These are phyloP conservation scores for Exophiala bonariae DNA, from an alignment of 2,329 filamentous ascomycete genomes.

Conservation along the genomic window DNA sequence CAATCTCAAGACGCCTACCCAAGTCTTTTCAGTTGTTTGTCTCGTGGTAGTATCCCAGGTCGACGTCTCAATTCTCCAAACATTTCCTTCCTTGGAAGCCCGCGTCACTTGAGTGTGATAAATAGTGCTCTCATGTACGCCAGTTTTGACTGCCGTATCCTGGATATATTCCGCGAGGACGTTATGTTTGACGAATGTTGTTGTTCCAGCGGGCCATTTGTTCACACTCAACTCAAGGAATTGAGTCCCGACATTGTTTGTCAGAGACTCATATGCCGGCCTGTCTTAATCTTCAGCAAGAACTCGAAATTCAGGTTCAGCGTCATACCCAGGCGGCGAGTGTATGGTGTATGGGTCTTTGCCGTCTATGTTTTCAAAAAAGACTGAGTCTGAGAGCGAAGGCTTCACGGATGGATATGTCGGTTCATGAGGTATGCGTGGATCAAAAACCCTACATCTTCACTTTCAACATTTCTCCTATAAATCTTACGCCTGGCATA, in stretches of 20 bases:
- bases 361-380: slow-evolving; percentile 1
- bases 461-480: not conserved
- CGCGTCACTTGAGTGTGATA: slow-evolving; percentile 61
- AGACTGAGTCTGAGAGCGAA: slow-evolving; percentile 31
- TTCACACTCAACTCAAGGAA: slow-evolving; percentile 51
- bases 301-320: not conserved
- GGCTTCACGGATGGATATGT: slow-evolving; percentile 43
- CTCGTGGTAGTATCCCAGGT: slow-evolving; percentile 35
- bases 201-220: slow-evolving; percentile 59
- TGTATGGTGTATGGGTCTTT: slow-evolving; percentile 5
- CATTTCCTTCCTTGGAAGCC: slow-evolving; percentile 42
- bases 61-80: slow-evolving; percentile 55
- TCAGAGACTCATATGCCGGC: slow-evolving; percentile 55
- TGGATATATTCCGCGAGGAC: slow-evolving; percentile 62
- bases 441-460: slow-evolving; percentile 41
- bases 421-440: slow-evolving; percentile 48
- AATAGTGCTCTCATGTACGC: slow-evolving; percentile 50
- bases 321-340: slow-evolving; percentile 6
- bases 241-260: slow-evolving; percentile 54
- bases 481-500: not conserved
- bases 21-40: not conserved
- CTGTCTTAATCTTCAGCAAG: slow-evolving; percentile 24
- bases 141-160: slow-evolving; percentile 51
- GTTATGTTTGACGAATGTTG: slow-evolving; percentile 59
- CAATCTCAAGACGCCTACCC: slow-evolving; percentile 5